phyloP scores from a whole-genome alignment of 1,284 basidiomycete species.

The Mycena sp. region DNA sequence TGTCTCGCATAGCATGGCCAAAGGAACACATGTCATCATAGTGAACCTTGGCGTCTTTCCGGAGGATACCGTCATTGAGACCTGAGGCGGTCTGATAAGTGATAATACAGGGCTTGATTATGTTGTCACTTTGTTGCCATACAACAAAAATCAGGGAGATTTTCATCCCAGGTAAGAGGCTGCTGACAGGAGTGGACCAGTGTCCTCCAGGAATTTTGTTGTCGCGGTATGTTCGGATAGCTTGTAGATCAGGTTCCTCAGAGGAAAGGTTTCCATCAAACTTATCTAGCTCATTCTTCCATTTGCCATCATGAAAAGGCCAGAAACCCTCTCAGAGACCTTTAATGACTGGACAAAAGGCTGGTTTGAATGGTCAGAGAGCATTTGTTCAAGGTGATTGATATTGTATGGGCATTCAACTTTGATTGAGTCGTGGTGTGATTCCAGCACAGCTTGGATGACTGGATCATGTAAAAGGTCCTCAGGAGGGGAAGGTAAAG shows the following conservation, averaged over 20 bases:
- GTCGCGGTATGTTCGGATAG: conserved; percentile 30
- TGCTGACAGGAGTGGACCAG: conserved; percentile 31
- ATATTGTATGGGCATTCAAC: conserved; percentile 46
- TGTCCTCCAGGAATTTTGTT: conserved; percentile 29
- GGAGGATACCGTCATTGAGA: conserved; percentile 34
- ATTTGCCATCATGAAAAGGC: conserved; percentile 30
- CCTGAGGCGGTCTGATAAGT: conserved; percentile 36
- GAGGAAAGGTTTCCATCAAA: conserved; percentile 20
- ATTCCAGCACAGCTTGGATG: too few species aligned
- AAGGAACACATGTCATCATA: conserved; percentile 24
- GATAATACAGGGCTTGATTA: conserved; percentile 7
- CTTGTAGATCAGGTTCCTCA: conserved; percentile 25
- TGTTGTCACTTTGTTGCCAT: too few species aligned
- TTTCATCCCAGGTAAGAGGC: conserved; percentile 32
- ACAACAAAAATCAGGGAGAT: conserved; percentile 30
- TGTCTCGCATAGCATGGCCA: conserved; percentile 32
- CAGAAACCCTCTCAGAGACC: conserved; percentile 45
- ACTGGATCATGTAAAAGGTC: conserved; percentile 22
- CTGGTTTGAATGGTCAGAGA: conserved; percentile 41
- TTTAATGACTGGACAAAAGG: conserved; percentile 34
- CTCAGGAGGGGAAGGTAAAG: conserved; percentile 29
- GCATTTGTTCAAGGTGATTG: conserved; percentile 33
- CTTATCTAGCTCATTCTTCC: conserved; percentile 6
- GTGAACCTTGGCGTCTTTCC: conserved; percentile 33
- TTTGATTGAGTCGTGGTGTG: too few species aligned